Percentiles rank a stretch among this genome's conserved stretches.
These are phyloP conservation scores for Aureobasidium melanogenum DNA, from an alignment of 2,329 filamentous ascomycete genomes.

Conservation along the genomic window DNA sequence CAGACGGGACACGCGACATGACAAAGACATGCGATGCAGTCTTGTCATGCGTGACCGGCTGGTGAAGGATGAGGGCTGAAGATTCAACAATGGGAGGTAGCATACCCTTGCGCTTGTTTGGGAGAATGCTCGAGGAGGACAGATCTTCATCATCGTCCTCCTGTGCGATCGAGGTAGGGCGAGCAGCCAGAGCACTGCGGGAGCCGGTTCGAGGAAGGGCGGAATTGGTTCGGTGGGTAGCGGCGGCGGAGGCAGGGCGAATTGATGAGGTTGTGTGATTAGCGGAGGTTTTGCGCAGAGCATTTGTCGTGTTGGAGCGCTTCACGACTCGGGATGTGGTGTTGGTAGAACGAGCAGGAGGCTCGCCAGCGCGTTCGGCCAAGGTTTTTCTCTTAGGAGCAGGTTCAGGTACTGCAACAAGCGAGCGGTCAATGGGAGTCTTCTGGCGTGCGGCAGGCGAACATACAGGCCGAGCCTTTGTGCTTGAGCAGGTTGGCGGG, in stretches of 20 bases:
- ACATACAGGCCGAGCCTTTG: conserved; percentile 42
- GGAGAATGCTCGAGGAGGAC: conserved; percentile 25
- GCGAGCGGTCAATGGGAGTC: conserved; percentile 16
- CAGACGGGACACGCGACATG: conserved; percentile 24
- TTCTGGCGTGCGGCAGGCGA: conserved; percentile 6
- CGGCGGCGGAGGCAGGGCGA: conserved; percentile 14
- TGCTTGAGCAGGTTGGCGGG: conserved; percentile 40
- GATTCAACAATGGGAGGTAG: conserved; percentile 25
- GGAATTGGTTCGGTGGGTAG: conserved; percentile 12
- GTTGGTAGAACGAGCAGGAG: conserved; percentile 17
- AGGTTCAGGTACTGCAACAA: conserved; percentile 35
- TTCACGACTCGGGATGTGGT: neutral
- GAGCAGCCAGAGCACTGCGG: conserved; percentile 2
- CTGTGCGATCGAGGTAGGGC: neutral
- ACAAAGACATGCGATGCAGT: conserved; percentile 20
- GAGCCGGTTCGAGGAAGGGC: conserved; percentile 18
- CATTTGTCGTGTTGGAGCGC: conserved; percentile 4
- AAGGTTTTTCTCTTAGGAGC: conserved; percentile 45
- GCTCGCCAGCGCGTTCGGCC: conserved; percentile 38
- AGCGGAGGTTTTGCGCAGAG: conserved; percentile 18
- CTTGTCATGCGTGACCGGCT: conserved; percentile 17
- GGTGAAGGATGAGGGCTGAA: conserved; percentile 14
- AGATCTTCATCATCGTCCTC: conserved; percentile 15
- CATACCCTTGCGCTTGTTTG: conserved; percentile 47
- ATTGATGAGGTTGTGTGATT: conserved; percentile 1